Evolutionary conservation across 2,329 filamentous ascomycete species (phyloP), one percentile per base, ranked within the genome.

Genomic region (Aspergillus pseudotamarii): DNA sequence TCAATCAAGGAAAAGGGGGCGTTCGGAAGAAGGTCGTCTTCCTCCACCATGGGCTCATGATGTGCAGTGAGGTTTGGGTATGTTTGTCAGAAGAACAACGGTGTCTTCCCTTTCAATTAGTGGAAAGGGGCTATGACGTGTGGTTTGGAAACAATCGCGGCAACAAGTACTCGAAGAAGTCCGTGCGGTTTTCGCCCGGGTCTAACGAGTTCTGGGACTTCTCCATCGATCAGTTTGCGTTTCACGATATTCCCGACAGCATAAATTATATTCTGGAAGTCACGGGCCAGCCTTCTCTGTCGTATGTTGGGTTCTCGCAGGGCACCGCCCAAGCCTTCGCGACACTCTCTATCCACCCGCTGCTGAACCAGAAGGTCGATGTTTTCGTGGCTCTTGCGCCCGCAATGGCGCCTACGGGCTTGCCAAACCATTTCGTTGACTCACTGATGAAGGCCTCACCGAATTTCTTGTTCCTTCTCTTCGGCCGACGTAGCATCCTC

Each of bases 51-150:
- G 95, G 94, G 10, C 85, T 99, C 62, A 86, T 99, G 74, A 99
- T 99, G 95, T 98, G 97, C 79, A 97, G 93, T 71, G 95, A 99
- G 78, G 94, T 99, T 38, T 99, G 95, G 95, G 92, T 98, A 10
- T 96, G 93, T 74, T 81, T 94, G 74, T 96, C 94, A 0, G 92
- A 97, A 69, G 89, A 90, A 69, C 86, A 96, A 77, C 87, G 94
- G 69, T 94, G 91, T 69, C 82, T 99, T 45, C 93, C 95, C 0
- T 98, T 99, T 75, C 86, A 91, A 69, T 83, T 99, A 50, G 93
- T 96, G 0, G 93, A 97, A 73, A 86, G 87, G 72, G 95, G 95
- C 3, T 99, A 96, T 72, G 95, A 99, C 81, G 94, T 98, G 68
- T 99, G 95, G 92, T 84, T 99, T 66, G 95, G 95, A 57, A 99